Conservation (phyloP, 768 basidiomycete genomes). For the Hortiboletus campestris region DNA sequence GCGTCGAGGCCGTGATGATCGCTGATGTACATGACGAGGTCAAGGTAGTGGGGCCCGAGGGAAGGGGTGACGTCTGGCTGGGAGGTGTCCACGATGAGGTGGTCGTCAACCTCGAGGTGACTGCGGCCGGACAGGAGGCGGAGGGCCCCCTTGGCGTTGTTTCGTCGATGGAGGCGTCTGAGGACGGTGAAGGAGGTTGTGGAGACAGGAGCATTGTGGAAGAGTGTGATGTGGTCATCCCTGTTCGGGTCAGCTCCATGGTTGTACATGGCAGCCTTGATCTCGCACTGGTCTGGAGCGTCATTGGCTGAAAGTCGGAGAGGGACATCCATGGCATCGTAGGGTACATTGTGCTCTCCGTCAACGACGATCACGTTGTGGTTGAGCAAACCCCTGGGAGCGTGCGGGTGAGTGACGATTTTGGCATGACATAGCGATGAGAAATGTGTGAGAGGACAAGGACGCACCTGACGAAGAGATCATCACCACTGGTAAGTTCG, state of each 20-base stretch:
- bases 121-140: not conserved
- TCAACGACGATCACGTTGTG: not conserved
- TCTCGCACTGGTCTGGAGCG: not conserved
- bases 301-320: not conserved
- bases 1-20: not conserved
- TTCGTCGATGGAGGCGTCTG: not conserved
- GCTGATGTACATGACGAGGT: slow-evolving; percentile 1
- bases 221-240: not conserved
- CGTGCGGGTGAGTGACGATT: too few relatives aligned
- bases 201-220: not conserved
- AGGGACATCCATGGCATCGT: not conserved
- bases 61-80: not conserved
- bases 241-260: not conserved
- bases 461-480: too few relatives aligned
- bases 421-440: too few relatives aligned
- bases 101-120: not conserved
- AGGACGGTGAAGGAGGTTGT: not conserved
- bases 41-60: not conserved
- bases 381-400: too few relatives aligned
- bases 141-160: not conserved
- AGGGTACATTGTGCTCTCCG: not conserved
- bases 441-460: too few relatives aligned
- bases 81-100: not conserved
- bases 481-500: too few relatives aligned
- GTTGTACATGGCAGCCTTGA: not conserved